A percentile compares a stretch with the other conserved stretches of the same genome.
Evolutionary conservation across 306 rosid genomes (phyloP).

Genomic region (Sechiopsis laciniata): DNA sequence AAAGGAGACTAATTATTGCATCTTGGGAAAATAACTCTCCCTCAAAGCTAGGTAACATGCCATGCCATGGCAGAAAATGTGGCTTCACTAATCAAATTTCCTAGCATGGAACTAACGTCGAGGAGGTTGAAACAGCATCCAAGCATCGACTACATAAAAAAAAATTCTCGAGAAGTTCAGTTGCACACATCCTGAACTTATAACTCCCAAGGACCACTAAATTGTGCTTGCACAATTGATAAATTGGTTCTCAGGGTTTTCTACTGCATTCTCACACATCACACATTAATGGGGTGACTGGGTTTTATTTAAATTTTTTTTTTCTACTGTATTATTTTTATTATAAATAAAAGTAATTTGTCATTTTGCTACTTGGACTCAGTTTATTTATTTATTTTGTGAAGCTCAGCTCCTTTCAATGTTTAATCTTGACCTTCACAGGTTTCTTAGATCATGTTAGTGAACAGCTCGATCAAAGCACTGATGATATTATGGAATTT

Average conservation of each 20-base stretch:
- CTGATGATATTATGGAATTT: constrained; percentile 38
- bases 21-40: neutral
- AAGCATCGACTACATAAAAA: neutral
- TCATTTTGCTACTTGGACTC: constrained; percentile 11
- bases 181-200: neutral
- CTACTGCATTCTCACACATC: constrained; percentile 5
- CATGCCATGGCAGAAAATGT: neutral
- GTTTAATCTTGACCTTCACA: constrained; percentile 32
- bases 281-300: neutral
- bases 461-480: constrained; percentile 38
- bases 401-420: neutral
- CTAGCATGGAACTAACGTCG: neutral
- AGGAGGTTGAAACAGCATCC: neutral
- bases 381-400: neutral
- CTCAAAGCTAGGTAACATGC: neutral
- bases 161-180: neutral
- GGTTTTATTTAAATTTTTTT: neutral
- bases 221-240: neutral
- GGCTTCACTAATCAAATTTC: neutral
- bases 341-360: neutral
- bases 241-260: neutral
- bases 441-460: constrained; percentile 42
- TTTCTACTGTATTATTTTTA: too few relatives aligned
- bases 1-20: neutral
- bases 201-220: neutral